Conservation (phyloP, 805 yeast genomes). For the Kuraishia capsulata region DNA sequence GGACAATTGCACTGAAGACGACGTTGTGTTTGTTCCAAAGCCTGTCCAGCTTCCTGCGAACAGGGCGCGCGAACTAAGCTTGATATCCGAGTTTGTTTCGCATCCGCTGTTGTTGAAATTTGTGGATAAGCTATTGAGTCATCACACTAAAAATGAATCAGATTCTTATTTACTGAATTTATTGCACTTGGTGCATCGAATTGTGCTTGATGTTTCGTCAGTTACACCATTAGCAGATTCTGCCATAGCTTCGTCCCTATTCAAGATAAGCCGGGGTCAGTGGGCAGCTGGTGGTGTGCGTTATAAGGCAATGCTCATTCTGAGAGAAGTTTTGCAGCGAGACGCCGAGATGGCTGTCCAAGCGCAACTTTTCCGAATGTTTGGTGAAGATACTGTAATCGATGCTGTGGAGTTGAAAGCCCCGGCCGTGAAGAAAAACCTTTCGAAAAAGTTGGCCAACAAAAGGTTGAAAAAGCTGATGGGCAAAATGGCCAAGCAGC, state of each 20-base stretch:
- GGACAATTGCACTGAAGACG: constrained; percentile 26
- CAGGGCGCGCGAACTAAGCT: constrained; percentile 23
- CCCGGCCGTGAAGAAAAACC: too few species aligned
- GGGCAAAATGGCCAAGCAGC: constrained; percentile 51
- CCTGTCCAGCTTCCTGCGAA: constrained; percentile 21
- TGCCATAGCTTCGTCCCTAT: too few species aligned
- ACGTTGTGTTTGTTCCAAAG: constrained; percentile 41
- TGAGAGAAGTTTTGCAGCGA: too few species aligned
- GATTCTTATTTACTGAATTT: constrained; percentile 49
- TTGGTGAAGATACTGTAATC: too few species aligned
- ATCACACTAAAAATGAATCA: constrained; percentile 40
- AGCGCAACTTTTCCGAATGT: too few species aligned
- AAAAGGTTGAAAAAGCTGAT: constrained; percentile 53
- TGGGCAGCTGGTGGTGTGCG: too few species aligned
- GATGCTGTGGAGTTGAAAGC: too few species aligned
- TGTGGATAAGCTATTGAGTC: constrained; percentile 46
- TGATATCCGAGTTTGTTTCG: constrained; percentile 42
- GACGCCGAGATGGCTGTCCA: too few species aligned
- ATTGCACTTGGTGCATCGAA: constrained; percentile 64
- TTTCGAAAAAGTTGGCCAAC: too few species aligned
- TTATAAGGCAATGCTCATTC: too few species aligned
- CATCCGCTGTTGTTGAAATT: constrained; percentile 46
- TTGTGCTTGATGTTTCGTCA: constrained; percentile 21
- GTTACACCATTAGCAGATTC: not conserved
- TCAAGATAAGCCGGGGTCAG: too few species aligned